Percentiles rank a stretch among this genome's conserved stretches.
Evolutionary conservation across 768 basidiomycete genomes (phyloP).

Genomic region (Tulasnella sp.): DNA sequence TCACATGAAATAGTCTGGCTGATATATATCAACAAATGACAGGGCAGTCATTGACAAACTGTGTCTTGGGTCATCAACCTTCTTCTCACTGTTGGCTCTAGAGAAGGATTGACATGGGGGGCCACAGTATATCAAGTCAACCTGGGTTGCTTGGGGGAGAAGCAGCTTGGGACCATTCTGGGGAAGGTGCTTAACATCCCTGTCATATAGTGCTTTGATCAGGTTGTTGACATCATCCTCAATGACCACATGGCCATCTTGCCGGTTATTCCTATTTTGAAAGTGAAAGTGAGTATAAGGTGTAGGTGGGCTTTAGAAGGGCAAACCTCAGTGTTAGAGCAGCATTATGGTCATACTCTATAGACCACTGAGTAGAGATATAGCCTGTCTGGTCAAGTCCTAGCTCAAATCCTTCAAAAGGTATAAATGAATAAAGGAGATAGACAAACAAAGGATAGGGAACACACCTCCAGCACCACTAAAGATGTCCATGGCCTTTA

Average conservation of each 20-base stretch:
- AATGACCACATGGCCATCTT: conserved; percentile 37
- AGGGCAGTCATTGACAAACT: conserved; percentile 39
- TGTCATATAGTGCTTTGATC: conserved; percentile 44
- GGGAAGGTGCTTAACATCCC: conserved; percentile 22
- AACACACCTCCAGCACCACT: conserved; percentile 16
- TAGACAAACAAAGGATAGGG: background rate
- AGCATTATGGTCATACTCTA: conserved; percentile 69
- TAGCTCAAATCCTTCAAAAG: background rate
- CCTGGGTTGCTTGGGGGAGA: conserved; percentile 36
- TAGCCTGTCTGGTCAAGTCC: conserved; percentile 4
- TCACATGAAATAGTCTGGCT: conserved; percentile 19
- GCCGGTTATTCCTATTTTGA: conserved; percentile 38
- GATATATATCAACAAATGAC: conserved; percentile 36
- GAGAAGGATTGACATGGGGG: conserved; percentile 79
- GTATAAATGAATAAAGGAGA: background rate
- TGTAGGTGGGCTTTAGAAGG: background rate
- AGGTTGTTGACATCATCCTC: conserved; percentile 62
- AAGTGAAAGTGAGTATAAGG: conserved; percentile 1
- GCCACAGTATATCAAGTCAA: conserved; percentile 53
- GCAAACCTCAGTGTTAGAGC: conserved; percentile 50
- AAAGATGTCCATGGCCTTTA: conserved; percentile 17
- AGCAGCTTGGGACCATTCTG: background rate
- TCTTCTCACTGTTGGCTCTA: conserved; percentile 54
- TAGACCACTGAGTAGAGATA: conserved; percentile 17
- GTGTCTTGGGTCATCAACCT: conserved; percentile 39